These are phyloP conservation scores for Sugiyamaella neomexicana DNA, from an alignment of 1,139 yeast species.

Conservation along the genomic window DNA sequence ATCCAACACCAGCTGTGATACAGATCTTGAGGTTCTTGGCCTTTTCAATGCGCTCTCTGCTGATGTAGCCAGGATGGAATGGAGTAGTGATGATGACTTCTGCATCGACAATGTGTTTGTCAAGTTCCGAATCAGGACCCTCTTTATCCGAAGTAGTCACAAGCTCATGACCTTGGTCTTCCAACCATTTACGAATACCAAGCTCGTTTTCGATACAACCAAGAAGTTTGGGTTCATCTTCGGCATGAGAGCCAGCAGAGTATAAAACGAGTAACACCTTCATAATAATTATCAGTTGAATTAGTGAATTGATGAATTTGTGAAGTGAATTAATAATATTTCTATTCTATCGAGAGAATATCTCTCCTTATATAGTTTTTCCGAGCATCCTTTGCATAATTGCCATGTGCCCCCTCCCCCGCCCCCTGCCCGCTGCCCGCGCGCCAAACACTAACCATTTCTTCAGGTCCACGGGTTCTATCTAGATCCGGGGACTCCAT, in stretches of 20 bases:
- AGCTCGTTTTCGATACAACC: constrained; percentile 78
- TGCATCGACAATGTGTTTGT: constrained; percentile 65
- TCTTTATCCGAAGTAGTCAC: constrained; percentile 70
- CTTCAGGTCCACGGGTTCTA: no score
- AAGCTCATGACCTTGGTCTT: constrained; percentile 65
- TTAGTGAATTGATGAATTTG: not conserved
- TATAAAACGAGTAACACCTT: constrained; percentile 39
- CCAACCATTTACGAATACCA: constrained; percentile 66
- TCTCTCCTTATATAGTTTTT: not conserved
- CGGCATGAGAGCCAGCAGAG: constrained; percentile 50
- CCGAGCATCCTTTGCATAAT: no score
- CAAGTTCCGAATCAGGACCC: constrained; percentile 59
- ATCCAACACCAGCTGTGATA: constrained; percentile 83
- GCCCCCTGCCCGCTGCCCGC: no score
- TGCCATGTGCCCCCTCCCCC: not conserved
- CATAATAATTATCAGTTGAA: not conserved
- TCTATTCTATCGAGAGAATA: not conserved
- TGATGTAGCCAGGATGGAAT: constrained; percentile 78
- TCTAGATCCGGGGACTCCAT: no score
- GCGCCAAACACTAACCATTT: no score
- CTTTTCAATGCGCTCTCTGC: constrained; percentile 61
- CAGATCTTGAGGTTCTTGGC: constrained; percentile 74
- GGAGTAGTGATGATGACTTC: constrained; percentile 81
- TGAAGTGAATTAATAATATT: not conserved
- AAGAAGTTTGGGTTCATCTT: constrained; percentile 57